A percentile compares a stretch with the other conserved stretches of the same genome.
These are phyloP conservation scores for Colletotrichum falcatum DNA, from an alignment of 2,329 filamentous ascomycete species.

Conservation along the genomic window DNA sequence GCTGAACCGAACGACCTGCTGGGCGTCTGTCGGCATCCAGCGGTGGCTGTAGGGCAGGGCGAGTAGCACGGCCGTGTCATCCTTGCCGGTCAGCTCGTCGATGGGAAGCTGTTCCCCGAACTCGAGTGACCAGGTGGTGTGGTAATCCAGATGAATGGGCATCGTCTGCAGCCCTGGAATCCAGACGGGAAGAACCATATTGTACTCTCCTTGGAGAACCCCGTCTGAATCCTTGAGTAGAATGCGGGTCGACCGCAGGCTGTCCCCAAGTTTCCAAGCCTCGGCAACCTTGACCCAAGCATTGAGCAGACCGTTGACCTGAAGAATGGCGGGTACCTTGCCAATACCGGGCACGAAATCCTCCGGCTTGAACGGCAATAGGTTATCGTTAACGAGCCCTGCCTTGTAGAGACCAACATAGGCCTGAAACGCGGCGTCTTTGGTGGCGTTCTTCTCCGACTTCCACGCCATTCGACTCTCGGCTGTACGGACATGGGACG, in stretches of 20 bases:
- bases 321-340: slow-evolving; percentile 50
- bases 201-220: slow-evolving; percentile 51
- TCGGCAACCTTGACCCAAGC: slow-evolving; percentile 61
- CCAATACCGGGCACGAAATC: slow-evolving; percentile 55
- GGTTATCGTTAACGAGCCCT: slow-evolving; percentile 80
- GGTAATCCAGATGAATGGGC: slow-evolving; percentile 54
- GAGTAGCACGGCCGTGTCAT: slow-evolving; percentile 61
- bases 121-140: slow-evolving; percentile 53
- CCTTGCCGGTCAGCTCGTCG: slow-evolving; percentile 43
- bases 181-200: slow-evolving; percentile 57
- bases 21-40: slow-evolving; percentile 52
- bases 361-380: slow-evolving; percentile 72
- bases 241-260: slow-evolving; percentile 42
- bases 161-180: slow-evolving; percentile 55
- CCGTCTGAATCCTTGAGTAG: slow-evolving; percentile 47
- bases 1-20: slow-evolving; percentile 59
- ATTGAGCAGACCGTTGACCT: slow-evolving; percentile 54
- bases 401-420: slow-evolving; percentile 77
- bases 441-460: slow-evolving; percentile 78
- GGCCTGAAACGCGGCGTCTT: slow-evolving; percentile 86
- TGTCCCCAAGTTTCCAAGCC: slow-evolving; percentile 55
- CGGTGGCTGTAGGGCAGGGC: slow-evolving; percentile 62
- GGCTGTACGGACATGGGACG: slow-evolving; percentile 68
- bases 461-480: slow-evolving; percentile 69
- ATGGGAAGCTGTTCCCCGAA: slow-evolving; percentile 44